Percentiles rank a stretch among this genome's conserved stretches.
phyloP scores from a whole-genome alignment of 2,329 filamentous ascomycete species.

The Emergomyces orientalis region DNA sequence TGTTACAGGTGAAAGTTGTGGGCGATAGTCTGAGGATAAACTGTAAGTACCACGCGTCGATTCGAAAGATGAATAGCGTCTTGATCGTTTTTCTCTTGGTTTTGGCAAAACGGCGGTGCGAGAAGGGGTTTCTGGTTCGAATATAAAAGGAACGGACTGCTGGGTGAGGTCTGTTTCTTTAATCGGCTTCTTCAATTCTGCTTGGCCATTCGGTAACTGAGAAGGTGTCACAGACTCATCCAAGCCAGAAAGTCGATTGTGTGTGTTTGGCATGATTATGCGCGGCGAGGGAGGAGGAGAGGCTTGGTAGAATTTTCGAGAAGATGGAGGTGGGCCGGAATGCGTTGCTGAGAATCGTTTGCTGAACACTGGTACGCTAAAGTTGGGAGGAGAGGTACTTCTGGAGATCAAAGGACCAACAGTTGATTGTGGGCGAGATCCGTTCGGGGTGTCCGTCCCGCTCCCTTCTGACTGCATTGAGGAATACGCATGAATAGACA shows the following conservation, averaged over 20 bases:
- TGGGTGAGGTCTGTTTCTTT: not conserved
- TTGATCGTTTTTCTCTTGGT: not conserved
- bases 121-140: slow-evolving; percentile 5
- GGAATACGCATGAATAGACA: slow-evolving; percentile 6
- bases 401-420: slow-evolving; percentile 22
- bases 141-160: not conserved
- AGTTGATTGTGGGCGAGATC: slow-evolving; percentile 18
- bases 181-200: not conserved
- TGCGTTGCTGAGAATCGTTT: slow-evolving; percentile 24
- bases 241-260: not conserved
- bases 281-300: slow-evolving; percentile 3
- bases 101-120: not conserved
- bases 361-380: slow-evolving; percentile 35
- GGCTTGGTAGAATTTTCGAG: not conserved
- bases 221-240: not conserved
- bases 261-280: not conserved
- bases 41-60: not conserved
- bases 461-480: slow-evolving; percentile 8
- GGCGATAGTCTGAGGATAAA: slow-evolving; percentile 7
- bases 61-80: slow-evolving; percentile 12
- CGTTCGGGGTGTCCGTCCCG: slow-evolving; percentile 17
- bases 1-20: slow-evolving; percentile 5
- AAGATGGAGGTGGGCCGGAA: not conserved
- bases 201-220: not conserved
- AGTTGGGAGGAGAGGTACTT: slow-evolving; percentile 32